Evolutionary conservation across 257 asterid species (phyloP).

Genomic region (Forsythia viridissima): DNA sequence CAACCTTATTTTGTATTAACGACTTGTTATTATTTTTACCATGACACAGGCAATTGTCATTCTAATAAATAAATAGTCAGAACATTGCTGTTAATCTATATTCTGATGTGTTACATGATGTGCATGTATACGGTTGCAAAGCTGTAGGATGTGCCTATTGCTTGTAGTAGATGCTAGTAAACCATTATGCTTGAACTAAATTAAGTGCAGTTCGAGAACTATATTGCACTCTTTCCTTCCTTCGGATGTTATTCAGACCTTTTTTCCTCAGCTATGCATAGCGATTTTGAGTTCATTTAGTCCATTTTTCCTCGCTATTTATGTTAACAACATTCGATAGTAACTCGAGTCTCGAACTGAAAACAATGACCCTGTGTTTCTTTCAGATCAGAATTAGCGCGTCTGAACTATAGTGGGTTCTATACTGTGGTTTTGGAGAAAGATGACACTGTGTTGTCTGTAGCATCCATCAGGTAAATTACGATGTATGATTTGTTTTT

Average conservation of each 20-base stretch:
- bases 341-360: neutral
- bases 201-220: neutral
- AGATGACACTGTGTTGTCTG: conserved; percentile 46
- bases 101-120: neutral
- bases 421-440: conserved; percentile 61
- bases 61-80: neutral
- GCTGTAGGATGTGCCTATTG: neutral
- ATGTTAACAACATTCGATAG: neutral
- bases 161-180: neutral
- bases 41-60: neutral
- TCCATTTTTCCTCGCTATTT: neutral
- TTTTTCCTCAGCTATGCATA: neutral
- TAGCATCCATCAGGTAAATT: conserved; percentile 64
- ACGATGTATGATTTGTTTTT: neutral
- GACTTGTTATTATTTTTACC: neutral
- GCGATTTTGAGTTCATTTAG: neutral
- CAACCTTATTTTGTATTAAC: neutral
- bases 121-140: conserved; percentile 2
- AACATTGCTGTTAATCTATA: neutral
- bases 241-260: neutral
- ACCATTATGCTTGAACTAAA: neutral
- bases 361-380: conserved; percentile 7
- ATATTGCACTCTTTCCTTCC: neutral
- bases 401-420: conserved; percentile 55
- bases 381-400: conserved; percentile 51